Percentiles rank a stretch among this genome's conserved stretches.
phyloP scores from a whole-genome alignment of 1,284 basidiomycete species.

The Inonotus obliquus region DNA sequence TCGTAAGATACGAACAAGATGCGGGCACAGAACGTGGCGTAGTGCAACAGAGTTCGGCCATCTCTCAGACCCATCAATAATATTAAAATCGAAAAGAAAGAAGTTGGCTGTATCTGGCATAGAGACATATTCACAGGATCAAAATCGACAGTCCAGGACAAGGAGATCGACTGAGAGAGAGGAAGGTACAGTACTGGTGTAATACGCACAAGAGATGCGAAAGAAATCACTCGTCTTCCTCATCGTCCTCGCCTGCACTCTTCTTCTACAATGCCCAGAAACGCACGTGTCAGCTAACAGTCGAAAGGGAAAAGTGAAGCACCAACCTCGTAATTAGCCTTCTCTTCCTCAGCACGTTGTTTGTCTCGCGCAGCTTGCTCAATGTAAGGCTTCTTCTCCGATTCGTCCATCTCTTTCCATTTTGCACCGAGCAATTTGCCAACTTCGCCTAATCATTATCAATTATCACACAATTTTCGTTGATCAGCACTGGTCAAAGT shows the following conservation, averaged over 20 bases:
- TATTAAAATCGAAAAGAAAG: neutral
- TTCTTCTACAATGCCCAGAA: conserved; percentile 40
- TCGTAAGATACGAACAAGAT: neutral
- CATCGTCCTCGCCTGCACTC: conserved; percentile 52
- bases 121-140: neutral
- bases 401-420: conserved; percentile 66
- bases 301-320: conserved; percentile 6
- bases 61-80: neutral
- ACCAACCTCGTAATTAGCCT: conserved; percentile 68
- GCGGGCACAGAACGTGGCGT: neutral
- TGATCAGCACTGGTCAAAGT: neutral
- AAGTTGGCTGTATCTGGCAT: neutral
- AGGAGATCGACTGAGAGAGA: neutral
- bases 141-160: no score
- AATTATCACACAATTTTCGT: conserved; percentile 12
- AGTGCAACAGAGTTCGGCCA: neutral
- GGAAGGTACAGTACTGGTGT: neutral
- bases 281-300: conserved; percentile 7
- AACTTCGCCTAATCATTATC: conserved; percentile 46
- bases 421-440: conserved; percentile 68
- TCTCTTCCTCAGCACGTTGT: conserved; percentile 77
- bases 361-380: conserved; percentile 88
- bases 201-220: no score
- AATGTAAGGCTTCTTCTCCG: conserved; percentile 86
- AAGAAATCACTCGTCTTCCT: conserved; percentile 43